Evolutionary conservation across 2,329 filamentous ascomycete species (phyloP), one percentile per base, ranked within the genome.

Genomic region (Cadophora luteo-olivacea): DNA sequence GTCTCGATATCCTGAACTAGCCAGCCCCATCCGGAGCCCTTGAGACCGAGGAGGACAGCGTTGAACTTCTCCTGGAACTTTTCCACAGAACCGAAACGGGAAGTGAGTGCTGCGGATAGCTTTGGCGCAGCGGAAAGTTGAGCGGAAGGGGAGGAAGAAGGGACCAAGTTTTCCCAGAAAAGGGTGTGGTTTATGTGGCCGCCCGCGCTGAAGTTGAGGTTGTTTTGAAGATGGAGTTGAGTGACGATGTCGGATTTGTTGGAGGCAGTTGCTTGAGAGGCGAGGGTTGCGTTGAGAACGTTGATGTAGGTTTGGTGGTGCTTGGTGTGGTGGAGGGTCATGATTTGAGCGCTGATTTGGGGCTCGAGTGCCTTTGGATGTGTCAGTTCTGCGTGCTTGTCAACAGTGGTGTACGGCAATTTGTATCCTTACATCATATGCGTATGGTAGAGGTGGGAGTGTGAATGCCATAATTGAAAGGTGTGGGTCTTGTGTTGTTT

Each of bases 181-280:
- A 97, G 88, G 0, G 89, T 90, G 84, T 97, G 94, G 83, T 97
- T 97, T 81, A 97, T 91, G 84, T 97, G 94, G 7, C 94, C 94
- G 54, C 94, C 94, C 61, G 91, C 94, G 79, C 97, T 93, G 86
- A 97, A 97, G 76, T 91, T 92, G 82, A 97, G 89, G 70, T 87
- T 87, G 22, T 85, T 82, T 75, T 91, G 89, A n/a, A 93, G 85
- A 22, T 86, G 82, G 66, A 93, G 86, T 73, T 93, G 89, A 4
- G 84, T 81, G 4, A 87, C 82, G 65, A 92, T 84, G 73, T 93
- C 87, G 72, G 84, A 83, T 51, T 84, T 81, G 29, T 83, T 78
- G 2, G 86, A 81, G 19, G 90, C 88, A 4, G 84, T 80, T 63
- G 84, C 81, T 71, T 92, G 89, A 16, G 86, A 84, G 75, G 84